Evolutionary conservation across 345 rosid genomes (phyloP).

Genomic region (Eucalyptus cloeziana): DNA sequence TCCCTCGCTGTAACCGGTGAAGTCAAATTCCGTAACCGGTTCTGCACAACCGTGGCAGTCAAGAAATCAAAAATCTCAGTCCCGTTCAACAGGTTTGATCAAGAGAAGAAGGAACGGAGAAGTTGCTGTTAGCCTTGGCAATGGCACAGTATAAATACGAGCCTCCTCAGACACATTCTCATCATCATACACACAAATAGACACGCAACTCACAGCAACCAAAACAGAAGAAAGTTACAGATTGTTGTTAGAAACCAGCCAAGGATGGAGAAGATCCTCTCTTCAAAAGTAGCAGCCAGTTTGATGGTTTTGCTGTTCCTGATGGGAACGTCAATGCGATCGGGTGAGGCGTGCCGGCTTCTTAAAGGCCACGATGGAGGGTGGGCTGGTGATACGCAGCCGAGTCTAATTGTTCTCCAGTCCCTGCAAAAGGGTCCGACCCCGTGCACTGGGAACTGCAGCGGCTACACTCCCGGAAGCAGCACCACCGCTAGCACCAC

Average conservation of each 20-base stretch:
- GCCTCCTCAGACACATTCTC: not conserved
- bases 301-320: not conserved
- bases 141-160: not conserved
- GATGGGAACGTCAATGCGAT: not conserved
- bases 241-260: not conserved
- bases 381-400: not conserved
- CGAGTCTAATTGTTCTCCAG: not conserved
- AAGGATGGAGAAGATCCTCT: not conserved
- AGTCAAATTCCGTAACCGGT: not conserved
- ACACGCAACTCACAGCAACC: not conserved
- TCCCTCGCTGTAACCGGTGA: not conserved
- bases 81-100: not conserved
- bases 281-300: not conserved
- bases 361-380: not conserved
- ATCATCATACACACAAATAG: not conserved
- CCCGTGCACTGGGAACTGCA: not conserved
- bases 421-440: not conserved
- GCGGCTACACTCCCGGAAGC: not conserved
- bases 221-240: not conserved
- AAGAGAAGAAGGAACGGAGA: not conserved
- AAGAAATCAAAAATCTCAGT: not conserved
- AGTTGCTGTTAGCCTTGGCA: not conserved
- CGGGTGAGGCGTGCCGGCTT: not conserved
- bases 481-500: not conserved
- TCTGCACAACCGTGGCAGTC: not conserved